Evolutionary conservation across 345 rosid species (phyloP).

Genomic region (Streptanthus diversifolius): DNA sequence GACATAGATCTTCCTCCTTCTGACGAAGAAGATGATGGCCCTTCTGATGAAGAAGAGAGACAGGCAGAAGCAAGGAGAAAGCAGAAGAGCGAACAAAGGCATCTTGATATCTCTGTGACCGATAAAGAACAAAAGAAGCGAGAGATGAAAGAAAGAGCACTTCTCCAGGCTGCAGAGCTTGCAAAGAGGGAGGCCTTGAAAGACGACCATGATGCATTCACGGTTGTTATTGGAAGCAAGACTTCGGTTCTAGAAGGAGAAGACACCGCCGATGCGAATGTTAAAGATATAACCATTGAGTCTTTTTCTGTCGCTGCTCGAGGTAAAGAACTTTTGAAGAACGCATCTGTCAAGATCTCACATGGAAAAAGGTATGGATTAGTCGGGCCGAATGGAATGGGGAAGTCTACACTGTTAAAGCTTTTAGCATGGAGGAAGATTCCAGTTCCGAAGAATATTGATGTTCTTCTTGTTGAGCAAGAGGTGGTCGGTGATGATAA

Average conservation of each 20-base stretch:
- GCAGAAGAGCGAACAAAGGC: slow-evolving; percentile 48
- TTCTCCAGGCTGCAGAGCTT: slow-evolving; percentile 47
- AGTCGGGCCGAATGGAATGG: slow-evolving; percentile 95
- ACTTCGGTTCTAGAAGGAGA: slow-evolving; percentile 87
- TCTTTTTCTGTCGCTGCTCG: slow-evolving; percentile 93
- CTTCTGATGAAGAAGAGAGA: slow-evolving; percentile 48
- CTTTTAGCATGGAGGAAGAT: slow-evolving; percentile 97
- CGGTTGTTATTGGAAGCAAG: slow-evolving; percentile 88
- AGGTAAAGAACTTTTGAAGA: slow-evolving; percentile 88
- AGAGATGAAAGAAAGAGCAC: slow-evolving; percentile 64
- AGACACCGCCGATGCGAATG: slow-evolving; percentile 85
- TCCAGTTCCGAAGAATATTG: slow-evolving; percentile 93
- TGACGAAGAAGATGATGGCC: slow-evolving; percentile 67
- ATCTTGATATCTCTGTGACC: slow-evolving; percentile 52
- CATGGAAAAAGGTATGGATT: slow-evolving; percentile 96
- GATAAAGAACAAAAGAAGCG: slow-evolving; percentile 85
- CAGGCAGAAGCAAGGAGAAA: slow-evolving; percentile 43
- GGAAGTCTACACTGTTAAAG: slow-evolving; percentile 90
- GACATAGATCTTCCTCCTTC: slow-evolving; percentile 89
- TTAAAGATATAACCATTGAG: slow-evolving; percentile 72
- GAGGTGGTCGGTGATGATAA: slow-evolving; percentile 92
- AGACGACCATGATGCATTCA: slow-evolving; percentile 94
- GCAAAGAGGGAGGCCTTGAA: slow-evolving; percentile 79
- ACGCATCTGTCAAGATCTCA: slow-evolving; percentile 81
- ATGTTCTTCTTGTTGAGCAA: slow-evolving; percentile 91